A percentile compares a stretch with the other conserved stretches of the same genome.
phyloP scores from a whole-genome alignment of 257 asterid species.

The Anisodus tanguticus region DNA sequence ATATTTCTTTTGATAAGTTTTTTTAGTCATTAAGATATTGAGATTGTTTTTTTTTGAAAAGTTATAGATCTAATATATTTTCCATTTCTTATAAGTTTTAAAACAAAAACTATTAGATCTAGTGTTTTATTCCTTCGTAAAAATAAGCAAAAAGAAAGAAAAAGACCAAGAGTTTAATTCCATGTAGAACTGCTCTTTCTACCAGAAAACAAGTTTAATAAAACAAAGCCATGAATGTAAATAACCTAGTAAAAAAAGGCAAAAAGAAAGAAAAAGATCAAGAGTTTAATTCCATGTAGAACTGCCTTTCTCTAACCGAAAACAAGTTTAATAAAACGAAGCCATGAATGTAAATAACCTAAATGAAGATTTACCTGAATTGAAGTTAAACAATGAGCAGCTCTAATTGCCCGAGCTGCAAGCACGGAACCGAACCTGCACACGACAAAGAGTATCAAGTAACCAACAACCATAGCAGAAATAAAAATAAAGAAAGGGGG shows the following conservation, averaged over 20 bases:
- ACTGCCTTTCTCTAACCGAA: background rate
- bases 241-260: background rate
- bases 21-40: no score
- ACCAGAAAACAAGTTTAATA: background rate
- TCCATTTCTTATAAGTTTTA: background rate
- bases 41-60: no score
- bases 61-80: background rate
- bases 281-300: background rate
- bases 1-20: background rate
- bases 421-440: conserved; percentile 85
- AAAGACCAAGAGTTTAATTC: background rate
- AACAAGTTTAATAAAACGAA: conserved; percentile 5
- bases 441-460: conserved; percentile 15
- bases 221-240: conserved; percentile 18
- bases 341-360: conserved; percentile 17
- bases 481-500: background rate
- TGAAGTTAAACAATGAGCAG: conserved; percentile 98
- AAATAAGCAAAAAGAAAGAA: background rate
- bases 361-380: conserved; percentile 74
- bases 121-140: background rate
- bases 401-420: conserved; percentile 93
- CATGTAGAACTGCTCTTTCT: background rate
- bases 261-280: conserved; percentile 22
- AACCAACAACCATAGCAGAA: conserved; percentile 31
- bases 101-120: background rate